Evolutionary conservation across 2,329 filamentous ascomycete species (phyloP), one percentile per base, ranked within the genome.

Genomic region (Colletotrichum sojae): DNA sequence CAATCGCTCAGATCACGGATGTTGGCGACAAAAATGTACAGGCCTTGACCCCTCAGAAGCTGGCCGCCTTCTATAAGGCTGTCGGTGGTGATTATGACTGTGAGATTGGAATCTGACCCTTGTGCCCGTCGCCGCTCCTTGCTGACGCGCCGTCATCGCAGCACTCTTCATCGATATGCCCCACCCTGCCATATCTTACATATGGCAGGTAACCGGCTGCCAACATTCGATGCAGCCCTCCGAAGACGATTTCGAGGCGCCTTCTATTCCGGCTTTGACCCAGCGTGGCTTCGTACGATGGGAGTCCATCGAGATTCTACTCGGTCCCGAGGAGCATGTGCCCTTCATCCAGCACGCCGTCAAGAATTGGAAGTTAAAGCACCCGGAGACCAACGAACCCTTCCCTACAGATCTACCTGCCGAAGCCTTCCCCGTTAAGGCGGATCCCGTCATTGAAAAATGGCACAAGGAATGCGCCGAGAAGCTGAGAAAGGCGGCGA

Each of bases 141-240:
- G 58, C 67, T 70, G 57, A 70, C 67, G 25, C 10, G n/a, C 15
- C 64, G 71, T 73, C 61, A 73, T 22, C 57, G 69, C 73, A 89
- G 88, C 86, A 25, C 88, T 98, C 62, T 98, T 98, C 78, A 84
- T 95, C 49, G 86, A 91, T 3, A 93, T 92, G 40, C 90, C 92
- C 20, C 83, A 91, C 69, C 83, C 89, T 45, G 91, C 92, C 51
- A 90, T 99, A 71, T 96, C 95, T 31, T 97, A 94, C 82, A 96
- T 98, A 72, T 98, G 97, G 86, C 92, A 94, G 76, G 93, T 93
- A 8, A 89, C 97, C 59, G 96, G 95, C 73, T 98, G 95, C 78
- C 92, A 94, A 75, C 95, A 98, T 81, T 91, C 90, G 57, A 86
- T 98, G 31, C 93, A 97, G 73, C 94, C 94, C 1, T 61, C 65